Evolutionary conservation across 495 filamentous ascomycete species (phyloP).

Genomic region (Gamarada debralockiae): DNA sequence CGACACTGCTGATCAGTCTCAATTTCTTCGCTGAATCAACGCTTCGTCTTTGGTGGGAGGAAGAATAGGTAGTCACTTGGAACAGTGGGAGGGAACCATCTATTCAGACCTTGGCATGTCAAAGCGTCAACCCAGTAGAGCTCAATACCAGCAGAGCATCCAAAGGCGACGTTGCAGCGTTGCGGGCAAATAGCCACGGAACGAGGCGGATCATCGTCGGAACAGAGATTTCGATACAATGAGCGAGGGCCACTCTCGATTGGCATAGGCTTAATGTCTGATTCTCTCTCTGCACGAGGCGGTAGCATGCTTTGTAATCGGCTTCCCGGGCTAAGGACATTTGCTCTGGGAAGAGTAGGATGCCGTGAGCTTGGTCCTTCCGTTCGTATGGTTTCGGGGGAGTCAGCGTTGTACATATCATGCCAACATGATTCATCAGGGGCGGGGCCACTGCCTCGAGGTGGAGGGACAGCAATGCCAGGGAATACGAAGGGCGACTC

Average conservation of each 20-base stretch:
- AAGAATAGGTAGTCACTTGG: slow-evolving; percentile 67
- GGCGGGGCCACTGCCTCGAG: too few species aligned
- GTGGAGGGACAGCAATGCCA: slow-evolving; percentile 7
- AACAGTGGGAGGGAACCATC: slow-evolving; percentile 64
- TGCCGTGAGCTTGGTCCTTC: slow-evolving; percentile 4
- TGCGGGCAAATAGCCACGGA: slow-evolving; percentile 68
- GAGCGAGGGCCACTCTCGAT: slow-evolving; percentile 30
- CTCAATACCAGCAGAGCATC: slow-evolving; percentile 63
- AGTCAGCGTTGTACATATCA: slow-evolving; percentile 11
- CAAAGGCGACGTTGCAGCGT: slow-evolving; percentile 66
- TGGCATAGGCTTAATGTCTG: slow-evolving; percentile 9
- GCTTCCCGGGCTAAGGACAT: neutral
- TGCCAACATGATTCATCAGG: slow-evolving; percentile 14
- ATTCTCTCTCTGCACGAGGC: neutral
- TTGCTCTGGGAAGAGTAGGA: neutral
- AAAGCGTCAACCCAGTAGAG: slow-evolving; percentile 67
- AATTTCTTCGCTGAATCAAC: slow-evolving; percentile 53
- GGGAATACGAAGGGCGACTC: slow-evolving; percentile 16
- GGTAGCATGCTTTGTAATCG: neutral
- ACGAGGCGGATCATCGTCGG: slow-evolving; percentile 59
- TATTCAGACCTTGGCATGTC: slow-evolving; percentile 53
- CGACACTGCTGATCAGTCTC: slow-evolving; percentile 58
- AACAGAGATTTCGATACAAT: slow-evolving; percentile 59
- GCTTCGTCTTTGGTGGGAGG: slow-evolving; percentile 51
- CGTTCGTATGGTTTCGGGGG: neutral